Percentiles rank a stretch among this genome's conserved stretches.
These are phyloP conservation scores for Gossypium longicalyx DNA, from an alignment of 345 rosid species.

Conservation along the genomic window DNA sequence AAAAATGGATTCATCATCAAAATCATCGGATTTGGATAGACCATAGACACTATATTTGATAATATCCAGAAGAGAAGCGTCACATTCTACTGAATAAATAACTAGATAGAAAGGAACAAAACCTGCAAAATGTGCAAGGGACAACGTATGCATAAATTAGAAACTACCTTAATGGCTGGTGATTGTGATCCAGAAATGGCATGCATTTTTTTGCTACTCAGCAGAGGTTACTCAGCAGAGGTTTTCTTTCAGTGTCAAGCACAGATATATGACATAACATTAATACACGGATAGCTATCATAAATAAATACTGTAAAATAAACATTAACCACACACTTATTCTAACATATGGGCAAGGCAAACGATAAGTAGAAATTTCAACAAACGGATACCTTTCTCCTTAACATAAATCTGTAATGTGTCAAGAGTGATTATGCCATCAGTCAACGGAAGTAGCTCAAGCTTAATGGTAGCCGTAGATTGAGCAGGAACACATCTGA, in stretches of 20 bases:
- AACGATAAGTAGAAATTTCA: not conserved
- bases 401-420: conserved; percentile 80
- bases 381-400: conserved; percentile 69
- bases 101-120: not conserved
- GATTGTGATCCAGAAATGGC: not conserved
- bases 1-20: conserved; percentile 11
- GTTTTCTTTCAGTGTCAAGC: not conserved
- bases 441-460: conserved; percentile 93
- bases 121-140: not conserved
- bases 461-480: conserved; percentile 84
- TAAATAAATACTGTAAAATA: not conserved
- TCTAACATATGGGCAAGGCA: not conserved
- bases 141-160: not conserved
- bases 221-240: not conserved
- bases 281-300: conserved; percentile 1
- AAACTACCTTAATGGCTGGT: not conserved
- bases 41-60: not conserved
- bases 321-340: not conserved
- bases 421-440: conserved; percentile 87
- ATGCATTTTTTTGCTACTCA: not conserved
- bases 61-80: not conserved
- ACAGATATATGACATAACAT: not conserved
- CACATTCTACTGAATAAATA: not conserved
- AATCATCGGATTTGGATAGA: not conserved
- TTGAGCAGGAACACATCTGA: conserved; percentile 85